Conservation (phyloP, 208 protist species). For the Histomonas meleagridis region DNA sequence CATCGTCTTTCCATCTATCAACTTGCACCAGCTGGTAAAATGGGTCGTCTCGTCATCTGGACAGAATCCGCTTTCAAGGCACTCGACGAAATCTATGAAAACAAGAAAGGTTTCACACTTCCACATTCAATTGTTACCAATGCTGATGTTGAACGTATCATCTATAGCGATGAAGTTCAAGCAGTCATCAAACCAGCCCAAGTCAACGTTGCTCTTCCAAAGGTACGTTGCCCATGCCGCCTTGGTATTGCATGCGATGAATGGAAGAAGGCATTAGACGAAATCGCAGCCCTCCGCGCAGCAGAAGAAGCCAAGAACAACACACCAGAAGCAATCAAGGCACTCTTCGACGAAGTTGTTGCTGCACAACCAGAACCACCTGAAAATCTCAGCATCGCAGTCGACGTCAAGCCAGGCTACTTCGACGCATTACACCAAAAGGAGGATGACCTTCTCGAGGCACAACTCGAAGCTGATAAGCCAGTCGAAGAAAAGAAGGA, state of each 20-base stretch:
- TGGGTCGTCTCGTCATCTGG: conserved; percentile 97
- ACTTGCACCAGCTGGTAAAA: conserved; percentile 92
- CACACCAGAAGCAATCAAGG: not conserved
- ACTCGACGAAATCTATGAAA: conserved; percentile 87
- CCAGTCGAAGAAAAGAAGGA: not conserved
- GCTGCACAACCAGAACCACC: not conserved
- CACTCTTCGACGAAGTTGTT: not conserved
- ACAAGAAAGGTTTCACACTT: conserved; percentile 66
- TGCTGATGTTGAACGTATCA: conserved; percentile 66
- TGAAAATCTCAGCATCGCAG: too few relatives aligned
- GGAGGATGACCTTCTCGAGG: too few relatives aligned
- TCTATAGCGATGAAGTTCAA: conserved; percentile 71
- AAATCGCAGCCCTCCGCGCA: not conserved
- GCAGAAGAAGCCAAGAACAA: not conserved
- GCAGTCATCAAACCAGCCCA: not conserved
- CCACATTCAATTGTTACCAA: conserved; percentile 65
- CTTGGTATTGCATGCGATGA: not conserved
- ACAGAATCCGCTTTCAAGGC: conserved; percentile 85
- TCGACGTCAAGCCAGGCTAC: too few relatives aligned
- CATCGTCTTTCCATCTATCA: conserved; percentile 84
- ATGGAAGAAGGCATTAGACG: not conserved
- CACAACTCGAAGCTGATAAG: not conserved
- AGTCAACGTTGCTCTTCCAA: not conserved
- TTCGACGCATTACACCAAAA: too few relatives aligned
- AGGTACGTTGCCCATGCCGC: not conserved